These are phyloP conservation scores for Dianthus caryophyllus DNA, from an alignment of 148 eudicot genomes.

Conservation along the genomic window DNA sequence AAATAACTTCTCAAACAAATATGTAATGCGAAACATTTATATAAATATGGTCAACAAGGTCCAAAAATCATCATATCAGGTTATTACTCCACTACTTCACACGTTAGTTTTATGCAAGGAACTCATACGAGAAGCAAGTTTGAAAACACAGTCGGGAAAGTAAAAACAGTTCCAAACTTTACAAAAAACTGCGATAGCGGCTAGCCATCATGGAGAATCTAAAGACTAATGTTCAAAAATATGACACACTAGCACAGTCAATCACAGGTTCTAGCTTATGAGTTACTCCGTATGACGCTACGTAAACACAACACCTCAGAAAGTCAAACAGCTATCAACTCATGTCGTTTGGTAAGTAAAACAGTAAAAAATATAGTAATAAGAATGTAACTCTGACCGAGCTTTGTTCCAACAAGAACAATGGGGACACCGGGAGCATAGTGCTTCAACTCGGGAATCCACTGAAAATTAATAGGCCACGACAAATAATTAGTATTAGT, in stretches of 20 bases:
- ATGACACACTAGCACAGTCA: neutral
- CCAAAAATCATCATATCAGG: neutral
- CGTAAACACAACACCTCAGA: neutral
- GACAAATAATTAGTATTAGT: constrained; percentile 16
- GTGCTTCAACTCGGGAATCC: constrained; percentile 99
- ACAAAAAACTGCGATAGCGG: neutral
- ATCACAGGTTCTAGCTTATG: neutral
- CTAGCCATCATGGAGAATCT: neutral
- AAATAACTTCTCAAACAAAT: neutral
- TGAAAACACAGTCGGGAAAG: too few species aligned
- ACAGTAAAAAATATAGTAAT: neutral
- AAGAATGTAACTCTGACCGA: constrained; percentile 54
- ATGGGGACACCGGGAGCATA: constrained; percentile 99
- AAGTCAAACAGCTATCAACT: neutral
- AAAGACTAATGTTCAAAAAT: neutral
- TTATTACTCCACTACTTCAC: too few species aligned
- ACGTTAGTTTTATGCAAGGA: neutral
- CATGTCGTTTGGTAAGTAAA: neutral
- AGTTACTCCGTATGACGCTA: neutral
- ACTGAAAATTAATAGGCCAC: constrained; percentile 44
- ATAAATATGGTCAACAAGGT: neutral
- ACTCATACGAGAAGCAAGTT: neutral
- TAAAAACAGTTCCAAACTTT: too few species aligned
- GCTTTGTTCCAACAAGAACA: constrained; percentile 95
- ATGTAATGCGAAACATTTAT: neutral